Evolutionary conservation across 352 stramenopile species (phyloP).

Genomic region (Phytopythium cucurbitacearum): DNA sequence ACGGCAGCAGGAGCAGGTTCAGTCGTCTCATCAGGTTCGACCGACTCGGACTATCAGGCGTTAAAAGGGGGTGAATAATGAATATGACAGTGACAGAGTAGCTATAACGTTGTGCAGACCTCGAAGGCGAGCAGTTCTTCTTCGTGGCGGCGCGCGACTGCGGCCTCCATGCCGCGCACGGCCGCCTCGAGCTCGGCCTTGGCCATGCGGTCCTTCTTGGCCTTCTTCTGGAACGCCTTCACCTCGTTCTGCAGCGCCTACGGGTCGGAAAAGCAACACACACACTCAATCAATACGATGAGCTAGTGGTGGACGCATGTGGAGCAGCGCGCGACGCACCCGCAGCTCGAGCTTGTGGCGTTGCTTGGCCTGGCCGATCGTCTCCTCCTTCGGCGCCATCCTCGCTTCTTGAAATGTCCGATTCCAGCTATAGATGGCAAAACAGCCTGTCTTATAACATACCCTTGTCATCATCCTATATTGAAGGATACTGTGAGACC

Average conservation of each 20-base stretch:
- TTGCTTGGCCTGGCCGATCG: constrained; percentile 76
- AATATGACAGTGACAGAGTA: not conserved
- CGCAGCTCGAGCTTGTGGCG: constrained; percentile 84
- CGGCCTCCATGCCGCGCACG: constrained; percentile 50
- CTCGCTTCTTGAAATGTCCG: not conserved
- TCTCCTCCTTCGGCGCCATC: constrained; percentile 63
- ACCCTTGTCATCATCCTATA: too few species aligned
- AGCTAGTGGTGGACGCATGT: not conserved
- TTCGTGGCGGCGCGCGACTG: constrained; percentile 51
- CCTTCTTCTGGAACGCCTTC: constrained; percentile 82
- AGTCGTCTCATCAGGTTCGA: constrained; percentile 1
- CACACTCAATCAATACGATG: not conserved
- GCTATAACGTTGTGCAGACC: not conserved
- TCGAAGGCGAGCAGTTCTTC: constrained; percentile 40
- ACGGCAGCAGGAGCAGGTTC: constrained; percentile 2
- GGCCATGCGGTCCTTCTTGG: constrained; percentile 76
- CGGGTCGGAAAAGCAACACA: not conserved
- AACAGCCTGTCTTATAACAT: too few species aligned
- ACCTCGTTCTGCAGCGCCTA: constrained; percentile 77
- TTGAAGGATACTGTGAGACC: too few species aligned
- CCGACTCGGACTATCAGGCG: constrained; percentile 1
- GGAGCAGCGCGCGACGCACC: constrained; percentile 25
- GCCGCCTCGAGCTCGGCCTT: constrained; percentile 72
- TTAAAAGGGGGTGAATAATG: not conserved
- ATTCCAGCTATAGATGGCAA: too few species aligned